phyloP scores from a whole-genome alignment of 257 asterid genomes.

The Osmanthus fragrans region DNA sequence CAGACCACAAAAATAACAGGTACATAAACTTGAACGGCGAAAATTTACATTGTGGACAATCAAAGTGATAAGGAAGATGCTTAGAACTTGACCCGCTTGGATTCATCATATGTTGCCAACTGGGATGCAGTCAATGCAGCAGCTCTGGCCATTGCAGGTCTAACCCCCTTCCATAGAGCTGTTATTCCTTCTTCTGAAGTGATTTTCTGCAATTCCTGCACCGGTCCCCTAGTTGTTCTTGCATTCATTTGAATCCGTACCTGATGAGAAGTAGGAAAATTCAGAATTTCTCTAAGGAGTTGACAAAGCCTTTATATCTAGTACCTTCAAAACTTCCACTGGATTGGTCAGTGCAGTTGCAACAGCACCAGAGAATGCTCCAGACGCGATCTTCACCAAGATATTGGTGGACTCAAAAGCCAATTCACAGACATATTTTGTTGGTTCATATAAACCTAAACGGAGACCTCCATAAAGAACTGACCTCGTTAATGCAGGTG shows the following conservation, averaged over 20 bases:
- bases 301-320: slow-evolving; percentile 11
- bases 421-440: slow-evolving; percentile 88
- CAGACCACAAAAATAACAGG: neutral
- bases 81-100: slow-evolving; percentile 46
- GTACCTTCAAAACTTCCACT: slow-evolving; percentile 87
- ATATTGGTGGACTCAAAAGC: slow-evolving; percentile 99
- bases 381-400: slow-evolving; percentile 95
- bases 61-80: slow-evolving; percentile 24
- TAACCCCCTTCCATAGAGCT: slow-evolving; percentile 97
- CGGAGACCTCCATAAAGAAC: slow-evolving; percentile 99
- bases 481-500: slow-evolving; percentile 97
- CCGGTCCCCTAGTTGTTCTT: slow-evolving; percentile 45
- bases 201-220: slow-evolving; percentile 63
- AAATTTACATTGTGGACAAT: neutral
- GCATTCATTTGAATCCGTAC: slow-evolving; percentile 80
- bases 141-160: slow-evolving; percentile 96
- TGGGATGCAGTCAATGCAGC: slow-evolving; percentile 28
- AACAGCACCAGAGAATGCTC: slow-evolving; percentile 94
- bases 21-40: slow-evolving; percentile 10
- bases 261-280: slow-evolving; percentile 41
- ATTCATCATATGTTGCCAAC: too few relatives aligned
- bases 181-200: slow-evolving; percentile 72
- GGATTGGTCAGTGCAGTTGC: slow-evolving; percentile 97
- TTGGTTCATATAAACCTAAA: slow-evolving; percentile 97
- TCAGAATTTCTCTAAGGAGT: slow-evolving; percentile 23